Conservation (phyloP, 2,329 filamentous ascomycete species). For the Leptographium flavum region DNA sequence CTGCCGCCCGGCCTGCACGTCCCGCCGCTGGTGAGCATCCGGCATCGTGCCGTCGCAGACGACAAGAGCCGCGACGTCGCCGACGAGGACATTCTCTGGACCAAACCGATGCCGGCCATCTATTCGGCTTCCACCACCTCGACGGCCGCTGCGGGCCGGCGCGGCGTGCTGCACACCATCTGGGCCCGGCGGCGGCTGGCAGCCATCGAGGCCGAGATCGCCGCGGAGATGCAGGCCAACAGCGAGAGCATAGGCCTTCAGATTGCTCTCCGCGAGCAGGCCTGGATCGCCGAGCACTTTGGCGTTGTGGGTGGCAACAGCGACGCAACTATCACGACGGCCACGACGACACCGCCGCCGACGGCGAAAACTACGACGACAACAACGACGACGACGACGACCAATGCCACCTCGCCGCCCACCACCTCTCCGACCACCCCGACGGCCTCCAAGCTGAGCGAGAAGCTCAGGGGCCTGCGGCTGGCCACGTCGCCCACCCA, state of each 20-base stretch:
- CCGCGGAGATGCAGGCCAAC: slow-evolving; percentile 56
- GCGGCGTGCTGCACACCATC: slow-evolving; percentile 75
- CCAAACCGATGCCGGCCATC: slow-evolving; percentile 76
- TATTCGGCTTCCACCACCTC: slow-evolving; percentile 66
- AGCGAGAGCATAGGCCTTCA: slow-evolving; percentile 69
- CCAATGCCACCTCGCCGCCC: background rate
- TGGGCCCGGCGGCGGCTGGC: slow-evolving; percentile 77
- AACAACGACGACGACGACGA: background rate
- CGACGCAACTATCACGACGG: slow-evolving; percentile 11
- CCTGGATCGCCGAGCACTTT: slow-evolving; percentile 78
- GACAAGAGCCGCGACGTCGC: slow-evolving; percentile 11
- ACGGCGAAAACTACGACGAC: no score
- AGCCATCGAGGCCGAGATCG: slow-evolving; percentile 64
- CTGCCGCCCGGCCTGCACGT: slow-evolving; percentile 58
- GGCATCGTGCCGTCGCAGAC: background rate
- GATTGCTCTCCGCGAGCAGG: slow-evolving; percentile 70
- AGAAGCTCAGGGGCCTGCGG: slow-evolving; percentile 68
- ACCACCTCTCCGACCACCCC: background rate
- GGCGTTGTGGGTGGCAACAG: slow-evolving; percentile 43
- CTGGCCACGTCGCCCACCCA: slow-evolving; percentile 60
- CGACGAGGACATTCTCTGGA: slow-evolving; percentile 40
- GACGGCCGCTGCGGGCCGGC: slow-evolving; percentile 54
- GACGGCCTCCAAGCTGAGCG: slow-evolving; percentile 39
- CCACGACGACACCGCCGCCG: background rate
- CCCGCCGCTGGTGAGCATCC: slow-evolving; percentile 56